Evolutionary conservation across 345 rosid species (phyloP).

Genomic region (Gossypium sturtianum): DNA sequence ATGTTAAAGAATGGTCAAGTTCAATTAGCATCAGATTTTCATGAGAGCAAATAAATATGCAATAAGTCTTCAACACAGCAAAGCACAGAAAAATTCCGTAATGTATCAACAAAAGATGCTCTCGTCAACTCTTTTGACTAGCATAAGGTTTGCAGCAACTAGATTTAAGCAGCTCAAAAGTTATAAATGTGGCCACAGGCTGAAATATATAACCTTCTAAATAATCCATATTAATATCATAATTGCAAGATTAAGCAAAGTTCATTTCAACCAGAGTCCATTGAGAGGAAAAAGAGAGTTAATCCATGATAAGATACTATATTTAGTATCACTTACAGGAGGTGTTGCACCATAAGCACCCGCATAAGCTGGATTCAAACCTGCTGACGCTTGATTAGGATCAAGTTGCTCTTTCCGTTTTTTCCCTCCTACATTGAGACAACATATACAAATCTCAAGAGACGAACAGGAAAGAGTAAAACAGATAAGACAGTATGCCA

Average conservation of each 20-base stretch:
- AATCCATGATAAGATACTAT: background rate
- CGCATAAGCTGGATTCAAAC: conserved; percentile 58
- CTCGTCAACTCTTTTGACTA: background rate
- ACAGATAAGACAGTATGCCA: background rate
- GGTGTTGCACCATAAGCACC: conserved; percentile 76
- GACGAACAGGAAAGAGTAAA: background rate
- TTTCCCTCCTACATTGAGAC: conserved; percentile 46
- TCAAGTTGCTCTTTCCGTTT: conserved; percentile 86
- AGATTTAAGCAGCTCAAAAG: background rate
- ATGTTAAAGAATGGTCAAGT: conserved; percentile 2
- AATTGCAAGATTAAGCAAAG: background rate
- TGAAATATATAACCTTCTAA: background rate
- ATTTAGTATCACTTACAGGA: conserved; percentile 51
- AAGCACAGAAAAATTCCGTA: background rate
- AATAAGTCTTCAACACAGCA: background rate
- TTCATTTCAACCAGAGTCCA: background rate
- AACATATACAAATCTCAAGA: background rate
- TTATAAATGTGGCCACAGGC: background rate
- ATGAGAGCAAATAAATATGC: background rate
- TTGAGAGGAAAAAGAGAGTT: background rate
- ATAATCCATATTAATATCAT: background rate
- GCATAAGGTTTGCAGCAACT: background rate
- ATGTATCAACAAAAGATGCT: background rate
- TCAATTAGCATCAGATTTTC: background rate
- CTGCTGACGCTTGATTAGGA: conserved; percentile 51